Percentiles rank a stretch among this genome's conserved stretches.
Conservation (phyloP, 441 rosid species). For the Rhodomyrtus psidioides region DNA sequence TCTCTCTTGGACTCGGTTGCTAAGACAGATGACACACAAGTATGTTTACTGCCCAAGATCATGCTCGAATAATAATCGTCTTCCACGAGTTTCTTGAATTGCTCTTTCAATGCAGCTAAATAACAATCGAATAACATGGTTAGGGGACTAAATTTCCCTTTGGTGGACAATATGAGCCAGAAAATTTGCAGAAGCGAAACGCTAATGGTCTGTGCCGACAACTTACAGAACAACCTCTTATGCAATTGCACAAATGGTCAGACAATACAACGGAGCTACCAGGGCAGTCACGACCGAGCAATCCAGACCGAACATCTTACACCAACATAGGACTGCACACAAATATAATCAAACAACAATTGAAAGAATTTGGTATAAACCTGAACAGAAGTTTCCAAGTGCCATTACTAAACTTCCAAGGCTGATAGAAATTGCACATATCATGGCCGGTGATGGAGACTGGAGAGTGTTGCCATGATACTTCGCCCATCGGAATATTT, state of each 20-base stretch:
- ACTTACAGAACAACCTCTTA: neutral
- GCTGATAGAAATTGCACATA: neutral
- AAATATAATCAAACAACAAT: neutral
- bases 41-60: neutral
- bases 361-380: neutral
- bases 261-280: neutral
- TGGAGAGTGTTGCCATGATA: neutral
- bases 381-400: neutral
- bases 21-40: neutral
- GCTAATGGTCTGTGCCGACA: neutral
- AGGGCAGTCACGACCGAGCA: too few relatives aligned
- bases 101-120: neutral
- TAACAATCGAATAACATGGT: neutral
- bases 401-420: neutral
- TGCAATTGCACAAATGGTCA: neutral
- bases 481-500: neutral
- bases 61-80: neutral
- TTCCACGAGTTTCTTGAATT: neutral
- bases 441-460: neutral
- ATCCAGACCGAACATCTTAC: neutral
- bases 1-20: neutral
- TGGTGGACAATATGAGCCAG: neutral
- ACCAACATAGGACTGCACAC: neutral
- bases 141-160: neutral
- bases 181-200: neutral